Evolutionary conservation across 2,329 filamentous ascomycete species (phyloP).

Genomic region (Clonostachys byssicola): DNA sequence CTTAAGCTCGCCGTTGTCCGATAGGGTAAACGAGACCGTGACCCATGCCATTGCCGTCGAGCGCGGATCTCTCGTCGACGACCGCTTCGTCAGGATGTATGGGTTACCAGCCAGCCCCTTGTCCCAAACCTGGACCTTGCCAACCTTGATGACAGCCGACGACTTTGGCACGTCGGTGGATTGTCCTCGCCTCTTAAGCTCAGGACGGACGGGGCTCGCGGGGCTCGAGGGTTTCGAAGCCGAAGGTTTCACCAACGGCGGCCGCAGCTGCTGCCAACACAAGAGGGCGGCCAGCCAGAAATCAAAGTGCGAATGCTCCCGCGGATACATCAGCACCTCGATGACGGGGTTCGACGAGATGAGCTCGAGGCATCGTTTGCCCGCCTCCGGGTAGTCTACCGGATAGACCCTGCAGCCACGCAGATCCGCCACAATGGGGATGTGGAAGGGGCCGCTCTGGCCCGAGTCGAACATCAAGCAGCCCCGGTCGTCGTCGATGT

Average conservation of each 20-base stretch:
- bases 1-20: conserved; percentile 93
- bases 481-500: conserved; percentile 72
- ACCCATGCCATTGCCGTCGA: conserved; percentile 67
- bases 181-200: conserved; percentile 34
- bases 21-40: conserved; percentile 84
- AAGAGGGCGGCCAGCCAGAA: conserved; percentile 77
- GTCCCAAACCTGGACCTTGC: conserved; percentile 88
- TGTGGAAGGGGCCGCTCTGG: conserved; percentile 59
- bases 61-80: conserved; percentile 52
- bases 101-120: conserved; percentile 58
- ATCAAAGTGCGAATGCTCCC: conserved; percentile 63
- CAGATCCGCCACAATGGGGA: conserved; percentile 67
- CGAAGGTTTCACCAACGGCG: conserved; percentile 49
- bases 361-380: conserved; percentile 48
- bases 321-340: conserved; percentile 62
- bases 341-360: conserved; percentile 46
- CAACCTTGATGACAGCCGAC: conserved; percentile 87
- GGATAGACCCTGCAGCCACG: conserved; percentile 67
- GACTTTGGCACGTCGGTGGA: conserved; percentile 23
- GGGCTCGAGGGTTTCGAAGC: conserved; percentile 29
- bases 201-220: conserved; percentile 28
- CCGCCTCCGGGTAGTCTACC: conserved; percentile 39
- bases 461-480: conserved; percentile 72
- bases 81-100: conserved; percentile 49
- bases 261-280: conserved; percentile 75